Evolutionary conservation across 1,284 basidiomycete species (phyloP).

Genomic region (Pisolithus thermaeus): DNA sequence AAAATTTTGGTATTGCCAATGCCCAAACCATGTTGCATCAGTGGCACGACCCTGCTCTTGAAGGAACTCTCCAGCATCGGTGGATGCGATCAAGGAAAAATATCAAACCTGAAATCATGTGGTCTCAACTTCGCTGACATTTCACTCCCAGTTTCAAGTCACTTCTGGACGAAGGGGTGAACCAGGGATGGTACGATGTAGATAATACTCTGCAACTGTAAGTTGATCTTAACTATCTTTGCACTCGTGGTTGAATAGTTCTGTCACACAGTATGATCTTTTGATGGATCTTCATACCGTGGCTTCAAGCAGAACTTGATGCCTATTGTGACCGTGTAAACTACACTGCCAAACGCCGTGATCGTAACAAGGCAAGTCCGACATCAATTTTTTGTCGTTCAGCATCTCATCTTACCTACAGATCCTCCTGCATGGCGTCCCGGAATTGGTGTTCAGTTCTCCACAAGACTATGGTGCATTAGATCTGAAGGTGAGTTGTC

Average conservation of each 20-base stretch:
- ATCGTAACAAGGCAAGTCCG: too few species aligned
- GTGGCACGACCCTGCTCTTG: slow-evolving; percentile 12
- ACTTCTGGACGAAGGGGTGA: background rate
- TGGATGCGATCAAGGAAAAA: slow-evolving; percentile 2
- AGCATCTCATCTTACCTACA: too few species aligned
- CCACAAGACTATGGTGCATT: too few species aligned
- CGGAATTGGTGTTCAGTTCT: too few species aligned
- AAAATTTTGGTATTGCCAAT: slow-evolving; percentile 26
- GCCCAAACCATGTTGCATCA: slow-evolving; percentile 20
- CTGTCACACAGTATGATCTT: background rate
- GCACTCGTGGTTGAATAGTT: background rate
- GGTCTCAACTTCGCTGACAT: too few species aligned
- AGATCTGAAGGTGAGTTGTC: too few species aligned
- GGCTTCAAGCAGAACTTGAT: slow-evolving; percentile 13
- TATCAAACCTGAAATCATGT: slow-evolving; percentile 16
- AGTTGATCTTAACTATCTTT: background rate
- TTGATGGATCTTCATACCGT: background rate
- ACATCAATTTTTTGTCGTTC: too few species aligned
- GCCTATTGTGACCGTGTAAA: slow-evolving; percentile 14
- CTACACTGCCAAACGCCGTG: background rate
- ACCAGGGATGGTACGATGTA: background rate
- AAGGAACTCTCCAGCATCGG: background rate
- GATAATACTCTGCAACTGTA: background rate
- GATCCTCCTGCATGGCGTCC: too few species aligned
- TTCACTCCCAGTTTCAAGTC: background rate